Evolutionary conservation across 345 rosid species (phyloP).

Genomic region (Odontarrhena argentea): DNA sequence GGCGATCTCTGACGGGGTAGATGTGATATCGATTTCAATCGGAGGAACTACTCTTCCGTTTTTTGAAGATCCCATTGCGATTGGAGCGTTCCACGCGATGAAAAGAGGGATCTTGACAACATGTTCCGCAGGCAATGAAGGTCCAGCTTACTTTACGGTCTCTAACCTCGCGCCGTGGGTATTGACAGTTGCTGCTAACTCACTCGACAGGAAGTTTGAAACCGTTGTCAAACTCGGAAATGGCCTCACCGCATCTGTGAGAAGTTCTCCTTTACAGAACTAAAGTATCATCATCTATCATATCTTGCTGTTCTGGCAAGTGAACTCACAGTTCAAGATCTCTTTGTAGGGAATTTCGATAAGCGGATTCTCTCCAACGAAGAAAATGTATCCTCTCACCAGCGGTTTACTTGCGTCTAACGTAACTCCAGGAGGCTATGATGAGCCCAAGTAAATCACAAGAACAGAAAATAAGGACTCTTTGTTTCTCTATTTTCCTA

Average conservation of each 20-base stretch:
- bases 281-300: background rate
- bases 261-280: conserved; percentile 13
- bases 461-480: background rate
- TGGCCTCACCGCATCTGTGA: conserved; percentile 50
- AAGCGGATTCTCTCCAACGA: conserved; percentile 59
- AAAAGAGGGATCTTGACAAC: conserved; percentile 69
- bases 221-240: conserved; percentile 62
- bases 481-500: background rate
- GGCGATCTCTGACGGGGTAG: conserved; percentile 82
- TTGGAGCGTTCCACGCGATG: conserved; percentile 88
- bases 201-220: conserved; percentile 60
- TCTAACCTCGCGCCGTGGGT: conserved; percentile 88
- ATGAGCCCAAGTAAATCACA: conserved; percentile 53
- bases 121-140: conserved; percentile 75
- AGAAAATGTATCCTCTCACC: conserved; percentile 61
- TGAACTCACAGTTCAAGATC: background rate
- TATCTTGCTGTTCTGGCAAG: conserved; percentile 6
- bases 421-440: conserved; percentile 35
- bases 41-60: conserved; percentile 58
- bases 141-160: conserved; percentile 52
- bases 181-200: conserved; percentile 72
- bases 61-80: conserved; percentile 64
- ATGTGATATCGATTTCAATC: conserved; percentile 68
- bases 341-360: conserved; percentile 63
- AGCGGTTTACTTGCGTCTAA: conserved; percentile 64